phyloP scores from a whole-genome alignment of 305 asterid genomes.

The Plantago coronopus region DNA sequence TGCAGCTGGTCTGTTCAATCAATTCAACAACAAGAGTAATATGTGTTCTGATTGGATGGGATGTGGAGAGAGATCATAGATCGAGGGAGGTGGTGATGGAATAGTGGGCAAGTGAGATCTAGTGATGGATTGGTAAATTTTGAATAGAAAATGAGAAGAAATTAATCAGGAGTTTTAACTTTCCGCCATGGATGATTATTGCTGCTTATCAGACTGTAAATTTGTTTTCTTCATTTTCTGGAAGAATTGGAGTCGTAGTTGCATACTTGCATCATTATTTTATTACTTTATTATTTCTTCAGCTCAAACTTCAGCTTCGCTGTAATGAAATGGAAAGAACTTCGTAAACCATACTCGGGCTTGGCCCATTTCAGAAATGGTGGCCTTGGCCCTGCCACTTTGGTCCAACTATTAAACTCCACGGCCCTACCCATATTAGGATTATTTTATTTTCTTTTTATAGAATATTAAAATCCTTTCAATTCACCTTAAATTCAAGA shows the following conservation, averaged over 20 bases:
- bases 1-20: slow-evolving; percentile 7
- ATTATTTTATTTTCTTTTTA: too few relatives aligned
- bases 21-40: background rate
- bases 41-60: slow-evolving; percentile 21
- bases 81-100: slow-evolving; percentile 20
- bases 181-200: slow-evolving; percentile 2
- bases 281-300: background rate
- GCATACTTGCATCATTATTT: too few relatives aligned
- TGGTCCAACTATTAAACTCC: background rate
- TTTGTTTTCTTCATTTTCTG: background rate
- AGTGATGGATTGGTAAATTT: slow-evolving; percentile 21
- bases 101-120: slow-evolving; percentile 33
- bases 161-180: background rate
- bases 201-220: too few relatives aligned
- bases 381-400: background rate
- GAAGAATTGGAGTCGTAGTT: background rate
- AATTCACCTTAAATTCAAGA: too few relatives aligned
- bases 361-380: background rate
- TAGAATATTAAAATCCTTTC: too few relatives aligned
- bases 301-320: background rate
- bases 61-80: slow-evolving; percentile 25
- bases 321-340: background rate
- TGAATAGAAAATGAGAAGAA: background rate
- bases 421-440: too few relatives aligned
- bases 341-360: background rate